Percentiles rank a stretch among this genome's conserved stretches.
These are phyloP conservation scores for Mortierella sp. DNA, from an alignment of 371 early-diverging fungal species.

Conservation along the genomic window DNA sequence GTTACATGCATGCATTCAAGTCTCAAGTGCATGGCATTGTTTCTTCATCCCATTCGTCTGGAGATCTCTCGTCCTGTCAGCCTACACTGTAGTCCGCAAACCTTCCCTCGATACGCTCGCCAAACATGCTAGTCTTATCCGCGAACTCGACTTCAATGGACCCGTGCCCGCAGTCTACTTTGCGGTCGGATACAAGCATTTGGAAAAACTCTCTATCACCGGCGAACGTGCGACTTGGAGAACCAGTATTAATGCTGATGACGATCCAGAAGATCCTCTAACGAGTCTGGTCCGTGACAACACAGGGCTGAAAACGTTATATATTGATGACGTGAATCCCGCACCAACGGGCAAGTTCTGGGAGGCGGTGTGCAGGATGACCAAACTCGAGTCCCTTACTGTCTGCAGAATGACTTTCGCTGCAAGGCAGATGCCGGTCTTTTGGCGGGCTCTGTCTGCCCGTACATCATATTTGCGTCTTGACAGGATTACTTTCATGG, in stretches of 20 bases:
- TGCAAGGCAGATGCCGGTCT: neutral
- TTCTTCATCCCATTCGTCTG: slow-evolving; percentile 5
- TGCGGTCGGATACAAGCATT: neutral
- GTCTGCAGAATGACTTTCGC: neutral
- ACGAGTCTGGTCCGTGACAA: neutral
- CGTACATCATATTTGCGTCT: neutral
- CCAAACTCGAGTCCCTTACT: neutral
- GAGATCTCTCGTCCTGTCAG: neutral
- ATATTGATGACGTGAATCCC: neutral
- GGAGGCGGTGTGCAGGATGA: neutral
- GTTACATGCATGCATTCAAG: neutral
- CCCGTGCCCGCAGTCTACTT: neutral
- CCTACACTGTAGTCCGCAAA: neutral
- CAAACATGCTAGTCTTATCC: slow-evolving; percentile 1
- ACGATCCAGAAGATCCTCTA: neutral
- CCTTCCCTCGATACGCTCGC: neutral
- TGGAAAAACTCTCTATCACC: neutral
- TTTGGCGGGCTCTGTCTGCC: neutral
- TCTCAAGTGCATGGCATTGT: neutral
- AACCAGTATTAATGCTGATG: too few species aligned
- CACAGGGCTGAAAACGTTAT: neutral
- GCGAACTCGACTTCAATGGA: slow-evolving; percentile 3
- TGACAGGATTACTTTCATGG: neutral
- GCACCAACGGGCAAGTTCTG: neutral
- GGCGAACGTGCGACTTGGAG: neutral